A percentile compares a stretch with the other conserved stretches of the same genome.
Conservation (phyloP, 495 filamentous ascomycete species). For the Daldinia decipiens region DNA sequence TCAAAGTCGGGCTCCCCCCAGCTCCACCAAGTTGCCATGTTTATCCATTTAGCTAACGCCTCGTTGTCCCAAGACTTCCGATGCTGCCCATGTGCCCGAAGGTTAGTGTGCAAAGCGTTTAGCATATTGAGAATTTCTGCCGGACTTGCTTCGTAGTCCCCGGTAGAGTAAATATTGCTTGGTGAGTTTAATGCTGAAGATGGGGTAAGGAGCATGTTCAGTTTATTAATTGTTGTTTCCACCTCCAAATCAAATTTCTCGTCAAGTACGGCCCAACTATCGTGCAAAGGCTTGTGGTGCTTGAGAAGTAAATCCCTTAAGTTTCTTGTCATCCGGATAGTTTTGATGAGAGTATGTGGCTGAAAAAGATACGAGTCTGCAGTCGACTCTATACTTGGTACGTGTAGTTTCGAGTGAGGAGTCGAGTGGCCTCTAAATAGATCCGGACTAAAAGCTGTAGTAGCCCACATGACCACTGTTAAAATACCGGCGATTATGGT, state of each 20-base stretch:
- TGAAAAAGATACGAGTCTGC: not conserved
- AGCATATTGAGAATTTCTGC: not conserved
- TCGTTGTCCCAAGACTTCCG: not conserved
- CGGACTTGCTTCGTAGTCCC: not conserved
- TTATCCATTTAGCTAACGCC: conserved; percentile 8
- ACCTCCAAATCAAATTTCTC: not conserved
- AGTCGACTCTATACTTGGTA: not conserved
- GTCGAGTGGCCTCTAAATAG: not conserved
- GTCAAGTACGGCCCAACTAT: not conserved
- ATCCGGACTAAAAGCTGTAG: not conserved
- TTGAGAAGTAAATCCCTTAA: not conserved
- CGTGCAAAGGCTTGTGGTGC: not conserved
- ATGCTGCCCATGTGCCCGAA: not conserved
- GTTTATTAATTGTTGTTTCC: not conserved
- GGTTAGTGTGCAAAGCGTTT: not conserved
- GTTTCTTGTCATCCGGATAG: not conserved
- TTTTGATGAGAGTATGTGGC: conserved; percentile 2
- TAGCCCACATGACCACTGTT: not conserved
- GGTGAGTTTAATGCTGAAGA: not conserved
- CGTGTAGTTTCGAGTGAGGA: not conserved
- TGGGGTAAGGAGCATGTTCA: conserved; percentile 1
- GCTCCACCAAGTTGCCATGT: conserved; percentile 12
- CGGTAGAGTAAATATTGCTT: not conserved
- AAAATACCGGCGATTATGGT: not conserved
- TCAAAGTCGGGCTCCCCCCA: conserved; percentile 5